Evolutionary conservation across 768 basidiomycete genomes (phyloP), one percentile per base, ranked within the genome.

Genomic region (Symmetrospora coprosmae): DNA sequence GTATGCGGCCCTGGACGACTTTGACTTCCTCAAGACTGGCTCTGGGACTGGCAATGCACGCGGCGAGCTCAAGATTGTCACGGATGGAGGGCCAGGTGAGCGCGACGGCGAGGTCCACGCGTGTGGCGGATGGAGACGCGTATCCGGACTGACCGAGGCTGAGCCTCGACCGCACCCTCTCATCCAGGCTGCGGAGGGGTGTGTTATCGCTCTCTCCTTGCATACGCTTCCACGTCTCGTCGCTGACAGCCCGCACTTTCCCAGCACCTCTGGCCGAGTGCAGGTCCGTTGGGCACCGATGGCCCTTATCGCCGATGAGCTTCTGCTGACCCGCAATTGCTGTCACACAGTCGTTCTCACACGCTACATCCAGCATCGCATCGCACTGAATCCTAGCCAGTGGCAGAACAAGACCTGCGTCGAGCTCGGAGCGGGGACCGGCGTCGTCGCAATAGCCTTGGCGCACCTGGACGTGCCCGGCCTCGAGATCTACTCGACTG

Each of bases 381-480:
- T 11, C 7, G 25, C 17, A 3, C 3, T 14, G 9, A 35, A 58
- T 47, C 55, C 55, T 9, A 7, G 9, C 2, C 27, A 30, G 43
- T 58, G 55, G 55, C 55, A 58, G 46, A 31, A 47, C 33, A 58
- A 58, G 40, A 58, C 43, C 30, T 25, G 27, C 30, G 30, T 58
- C n/a, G 55, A 58, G 41, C 55, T 58, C 17, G 55, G 55, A 25
- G 55, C 55, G 19, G 55, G 55, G 7, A 58, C 55, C 17, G 55
- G 55, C 4, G 43, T 58, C 4, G 55, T 58, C 4, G 55, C 55
- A 2, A 45, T 39, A 45, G 55, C 55, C 4, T 19, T 58, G 7
- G 41, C 25, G 27, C 28, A 4, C 7, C 17, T 58, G 28, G 6
- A 31, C 14, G 30, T 58, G 14, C 28, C 55, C 28, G 55, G 41